phyloP scores from a whole-genome alignment of 1,284 basidiomycete species.

The Testicularia cyperi region DNA sequence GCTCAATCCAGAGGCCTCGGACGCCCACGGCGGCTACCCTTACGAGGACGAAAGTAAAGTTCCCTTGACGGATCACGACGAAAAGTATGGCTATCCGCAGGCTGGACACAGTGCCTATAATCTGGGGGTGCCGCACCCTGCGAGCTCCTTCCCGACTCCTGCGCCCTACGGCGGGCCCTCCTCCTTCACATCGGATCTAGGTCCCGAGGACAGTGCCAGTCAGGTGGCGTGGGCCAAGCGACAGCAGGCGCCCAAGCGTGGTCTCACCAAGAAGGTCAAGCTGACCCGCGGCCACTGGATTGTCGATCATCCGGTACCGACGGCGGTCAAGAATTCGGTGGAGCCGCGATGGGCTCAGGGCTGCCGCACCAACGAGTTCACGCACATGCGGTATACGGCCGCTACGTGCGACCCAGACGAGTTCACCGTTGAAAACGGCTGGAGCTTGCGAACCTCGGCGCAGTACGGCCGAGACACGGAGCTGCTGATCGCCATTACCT shows the following conservation, averaged over 20 bases:
- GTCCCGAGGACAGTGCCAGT: constrained; percentile 40
- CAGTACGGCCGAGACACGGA: constrained; percentile 88
- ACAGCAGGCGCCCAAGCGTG: constrained; percentile 60
- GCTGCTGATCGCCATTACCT: constrained; percentile 69
- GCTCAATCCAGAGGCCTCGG: constrained; percentile 15
- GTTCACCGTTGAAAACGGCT: constrained; percentile 71
- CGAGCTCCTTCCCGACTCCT: constrained; percentile 18
- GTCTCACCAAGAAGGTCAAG: constrained; percentile 74
- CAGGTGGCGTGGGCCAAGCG: constrained; percentile 57
- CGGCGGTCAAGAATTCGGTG: constrained; percentile 79
- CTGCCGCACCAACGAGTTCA: constrained; percentile 69
- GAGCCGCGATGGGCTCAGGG: constrained; percentile 72
- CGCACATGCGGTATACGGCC: constrained; percentile 76
- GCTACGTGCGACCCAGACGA: constrained; percentile 95
- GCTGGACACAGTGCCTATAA: constrained; percentile 12
- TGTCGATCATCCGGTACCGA: constrained; percentile 70
- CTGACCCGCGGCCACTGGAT: constrained; percentile 69
- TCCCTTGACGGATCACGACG: constrained; percentile 39
- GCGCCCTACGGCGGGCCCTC: constrained; percentile 27
- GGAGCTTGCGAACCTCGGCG: constrained; percentile 75
- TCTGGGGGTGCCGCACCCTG: constrained; percentile 5
- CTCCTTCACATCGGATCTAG: constrained; percentile 25
- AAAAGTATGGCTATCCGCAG: constrained; percentile 31
- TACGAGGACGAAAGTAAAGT: constrained; percentile 43
- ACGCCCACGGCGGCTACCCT: constrained; percentile 16